A percentile compares a stretch with the other conserved stretches of the same genome.
These are phyloP conservation scores for Pichia sp. DNA, from an alignment of 1,139 yeast species.

Conservation along the genomic window DNA sequence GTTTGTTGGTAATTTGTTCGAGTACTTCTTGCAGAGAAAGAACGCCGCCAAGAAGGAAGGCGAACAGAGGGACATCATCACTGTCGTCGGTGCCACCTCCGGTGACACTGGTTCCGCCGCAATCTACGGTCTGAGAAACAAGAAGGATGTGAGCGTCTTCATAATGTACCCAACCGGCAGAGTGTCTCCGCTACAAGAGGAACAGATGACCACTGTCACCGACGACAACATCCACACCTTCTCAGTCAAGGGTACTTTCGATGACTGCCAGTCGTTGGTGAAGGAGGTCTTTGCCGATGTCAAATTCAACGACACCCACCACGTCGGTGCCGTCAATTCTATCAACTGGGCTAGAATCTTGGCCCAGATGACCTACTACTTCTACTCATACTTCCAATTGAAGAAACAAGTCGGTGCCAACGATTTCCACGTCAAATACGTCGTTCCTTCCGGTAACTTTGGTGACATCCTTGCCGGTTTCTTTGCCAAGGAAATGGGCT, in stretches of 20 bases:
- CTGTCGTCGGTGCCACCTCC: slow-evolving; percentile 98
- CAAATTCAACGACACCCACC: slow-evolving; percentile 82
- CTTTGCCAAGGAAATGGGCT: slow-evolving; percentile 91
- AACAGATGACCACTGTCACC: slow-evolving; percentile 97
- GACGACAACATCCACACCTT: slow-evolving; percentile 92
- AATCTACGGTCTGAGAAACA: slow-evolving; percentile 92
- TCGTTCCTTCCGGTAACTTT: slow-evolving; percentile 96
- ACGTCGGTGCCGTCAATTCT: slow-evolving; percentile 96
- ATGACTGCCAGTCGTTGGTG: slow-evolving; percentile 96
- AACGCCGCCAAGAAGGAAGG: slow-evolving; percentile 55
- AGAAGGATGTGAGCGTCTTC: slow-evolving; percentile 93
- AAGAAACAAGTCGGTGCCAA: slow-evolving; percentile 39
- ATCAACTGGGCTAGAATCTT: slow-evolving; percentile 98
- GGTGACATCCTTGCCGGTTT: slow-evolving; percentile 97
- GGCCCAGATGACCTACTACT: slow-evolving; percentile 96
- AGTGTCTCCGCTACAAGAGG: slow-evolving; percentile 95
- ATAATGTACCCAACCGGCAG: slow-evolving; percentile 96
- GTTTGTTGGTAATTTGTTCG: slow-evolving; percentile 94
- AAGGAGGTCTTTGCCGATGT: slow-evolving; percentile 87
- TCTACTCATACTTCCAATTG: slow-evolving; percentile 82
- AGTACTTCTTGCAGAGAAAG: slow-evolving; percentile 76
- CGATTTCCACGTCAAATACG: slow-evolving; percentile 60
- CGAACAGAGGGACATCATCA: slow-evolving; percentile 67
- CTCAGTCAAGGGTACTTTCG: slow-evolving; percentile 93
- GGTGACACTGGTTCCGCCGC: slow-evolving; percentile 99